Evolutionary conservation across 2,329 filamentous ascomycete species (phyloP).

Genomic region (Colletotrichum salicis): DNA sequence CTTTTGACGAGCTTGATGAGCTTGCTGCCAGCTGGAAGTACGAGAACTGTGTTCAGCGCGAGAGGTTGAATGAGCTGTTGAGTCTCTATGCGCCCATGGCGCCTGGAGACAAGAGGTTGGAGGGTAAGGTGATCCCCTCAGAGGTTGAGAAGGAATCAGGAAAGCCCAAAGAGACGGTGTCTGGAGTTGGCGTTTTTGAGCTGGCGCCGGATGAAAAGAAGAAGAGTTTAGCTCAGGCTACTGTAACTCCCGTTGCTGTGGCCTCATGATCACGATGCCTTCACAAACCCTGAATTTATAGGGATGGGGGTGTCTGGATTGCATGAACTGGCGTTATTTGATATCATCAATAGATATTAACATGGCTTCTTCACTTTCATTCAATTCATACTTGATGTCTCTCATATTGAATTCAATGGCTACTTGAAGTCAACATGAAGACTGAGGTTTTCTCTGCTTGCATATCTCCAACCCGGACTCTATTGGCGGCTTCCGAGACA

Average conservation of each 20-base stretch:
- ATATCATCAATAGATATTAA: too few relatives aligned
- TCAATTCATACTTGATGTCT: too few relatives aligned
- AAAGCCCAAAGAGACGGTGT: constrained; percentile 37
- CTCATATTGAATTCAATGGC: too few relatives aligned
- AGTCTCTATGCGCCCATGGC: constrained; percentile 40
- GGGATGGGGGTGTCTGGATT: neutral
- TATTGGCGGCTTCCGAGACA: too few relatives aligned
- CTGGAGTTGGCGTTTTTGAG: constrained; percentile 44
- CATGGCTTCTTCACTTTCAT: too few relatives aligned
- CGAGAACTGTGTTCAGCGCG: constrained; percentile 60
- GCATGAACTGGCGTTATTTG: constrained; percentile 13
- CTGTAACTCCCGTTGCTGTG: constrained; percentile 5
- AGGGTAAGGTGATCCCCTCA: constrained; percentile 42
- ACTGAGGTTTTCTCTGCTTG: too few relatives aligned
- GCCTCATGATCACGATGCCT: neutral
- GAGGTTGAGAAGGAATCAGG: constrained; percentile 14
- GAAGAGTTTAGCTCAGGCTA: constrained; percentile 27
- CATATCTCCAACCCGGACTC: too few relatives aligned
- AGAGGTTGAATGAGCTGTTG: constrained; percentile 54
- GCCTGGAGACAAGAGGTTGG: constrained; percentile 37
- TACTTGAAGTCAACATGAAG: too few relatives aligned
- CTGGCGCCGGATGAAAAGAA: constrained; percentile 41
- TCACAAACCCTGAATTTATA: too few relatives aligned
- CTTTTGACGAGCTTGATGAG: constrained; percentile 56
- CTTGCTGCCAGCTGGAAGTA: constrained; percentile 60